A percentile compares a stretch with the other conserved stretches of the same genome.
Conservation (phyloP, 495 filamentous ascomycete species). For the Neurospora terricola region DNA sequence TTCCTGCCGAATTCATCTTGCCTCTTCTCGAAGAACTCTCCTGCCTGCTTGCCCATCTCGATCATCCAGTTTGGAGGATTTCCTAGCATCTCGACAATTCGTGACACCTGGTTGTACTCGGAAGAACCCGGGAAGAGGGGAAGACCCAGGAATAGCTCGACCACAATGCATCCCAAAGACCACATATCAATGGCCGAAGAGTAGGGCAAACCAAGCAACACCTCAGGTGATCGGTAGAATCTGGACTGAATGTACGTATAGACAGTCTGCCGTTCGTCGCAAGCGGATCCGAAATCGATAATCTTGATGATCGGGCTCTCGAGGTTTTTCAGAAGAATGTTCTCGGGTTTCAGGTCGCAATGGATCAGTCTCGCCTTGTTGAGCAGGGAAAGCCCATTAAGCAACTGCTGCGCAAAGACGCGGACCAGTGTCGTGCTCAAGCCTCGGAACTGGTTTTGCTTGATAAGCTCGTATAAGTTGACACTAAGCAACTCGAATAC, state of each 20-base stretch:
- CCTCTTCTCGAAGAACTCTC: conserved; percentile 94
- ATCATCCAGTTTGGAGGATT: conserved; percentile 98
- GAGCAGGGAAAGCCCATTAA: conserved; percentile 83
- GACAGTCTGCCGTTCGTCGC: conserved; percentile 95
- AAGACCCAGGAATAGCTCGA: conserved; percentile 92
- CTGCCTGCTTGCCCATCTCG: conserved; percentile 96
- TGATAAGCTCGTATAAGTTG: conserved; percentile 97
- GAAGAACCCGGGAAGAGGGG: conserved; percentile 96
- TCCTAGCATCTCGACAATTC: conserved; percentile 98
- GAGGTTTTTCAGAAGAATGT: conserved; percentile 95
- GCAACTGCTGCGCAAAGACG: conserved; percentile 93
- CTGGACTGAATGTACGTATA: conserved; percentile 99
- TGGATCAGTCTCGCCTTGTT: conserved; percentile 98
- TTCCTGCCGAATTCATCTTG: conserved; percentile 83
- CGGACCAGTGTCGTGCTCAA: conserved; percentile 95
- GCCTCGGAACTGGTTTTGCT: conserved; percentile 98
- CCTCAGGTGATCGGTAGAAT: conserved; percentile 96
- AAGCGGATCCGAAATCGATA: conserved; percentile 98
- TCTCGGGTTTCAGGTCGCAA: conserved; percentile 97
- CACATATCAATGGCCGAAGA: conserved; percentile 99
- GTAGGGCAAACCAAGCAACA: conserved; percentile 87
- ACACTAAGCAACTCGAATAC: conserved; percentile 97
- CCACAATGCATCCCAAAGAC: conserved; percentile 97
- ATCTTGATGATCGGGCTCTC: conserved; percentile 99
- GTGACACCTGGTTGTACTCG: conserved; percentile 95